Evolutionary conservation across 129 eudicot species (phyloP).

Genomic region (Pulicaria dysenterica): DNA sequence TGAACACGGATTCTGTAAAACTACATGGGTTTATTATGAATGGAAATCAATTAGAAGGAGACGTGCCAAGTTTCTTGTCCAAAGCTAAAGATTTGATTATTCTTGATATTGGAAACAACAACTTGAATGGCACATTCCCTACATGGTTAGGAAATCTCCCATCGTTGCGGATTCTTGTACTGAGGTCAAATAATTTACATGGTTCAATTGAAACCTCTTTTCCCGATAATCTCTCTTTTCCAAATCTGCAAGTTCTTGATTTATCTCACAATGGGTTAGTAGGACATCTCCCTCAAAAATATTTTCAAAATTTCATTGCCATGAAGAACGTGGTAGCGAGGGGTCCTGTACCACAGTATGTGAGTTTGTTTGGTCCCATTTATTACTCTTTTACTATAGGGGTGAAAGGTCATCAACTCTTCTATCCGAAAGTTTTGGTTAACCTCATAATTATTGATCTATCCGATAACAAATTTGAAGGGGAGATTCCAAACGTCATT

Average conservation of each 20-base stretch:
- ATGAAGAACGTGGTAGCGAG: slow-evolving; percentile 20
- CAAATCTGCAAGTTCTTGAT: slow-evolving; percentile 36
- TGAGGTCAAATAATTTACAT: slow-evolving; percentile 37
- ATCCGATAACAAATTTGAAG: slow-evolving; percentile 11
- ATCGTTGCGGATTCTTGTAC: slow-evolving; percentile 33
- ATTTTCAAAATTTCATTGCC: slow-evolving; percentile 29
- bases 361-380: not conserved
- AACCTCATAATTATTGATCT: not conserved
- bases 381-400: not conserved
- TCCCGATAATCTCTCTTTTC: slow-evolving; percentile 1
- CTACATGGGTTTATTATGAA: not conserved
- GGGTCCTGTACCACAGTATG: not conserved
- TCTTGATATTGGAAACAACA: no score
- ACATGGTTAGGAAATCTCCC: not conserved
- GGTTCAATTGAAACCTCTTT: slow-evolving; percentile 24
- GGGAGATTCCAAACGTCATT: slow-evolving; percentile 28
- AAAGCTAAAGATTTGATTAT: no score
- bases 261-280: no score
- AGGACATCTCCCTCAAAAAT: no score
- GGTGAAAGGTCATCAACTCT: slow-evolving; percentile 10
- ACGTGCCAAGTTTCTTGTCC: no score
- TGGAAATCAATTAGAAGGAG: no score
- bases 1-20: not conserved
- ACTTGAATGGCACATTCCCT: no score
- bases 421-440: slow-evolving; percentile 1